phyloP scores from a whole-genome alignment of 495 filamentous ascomycete species.

The Annulohypoxylon moriforme region DNA sequence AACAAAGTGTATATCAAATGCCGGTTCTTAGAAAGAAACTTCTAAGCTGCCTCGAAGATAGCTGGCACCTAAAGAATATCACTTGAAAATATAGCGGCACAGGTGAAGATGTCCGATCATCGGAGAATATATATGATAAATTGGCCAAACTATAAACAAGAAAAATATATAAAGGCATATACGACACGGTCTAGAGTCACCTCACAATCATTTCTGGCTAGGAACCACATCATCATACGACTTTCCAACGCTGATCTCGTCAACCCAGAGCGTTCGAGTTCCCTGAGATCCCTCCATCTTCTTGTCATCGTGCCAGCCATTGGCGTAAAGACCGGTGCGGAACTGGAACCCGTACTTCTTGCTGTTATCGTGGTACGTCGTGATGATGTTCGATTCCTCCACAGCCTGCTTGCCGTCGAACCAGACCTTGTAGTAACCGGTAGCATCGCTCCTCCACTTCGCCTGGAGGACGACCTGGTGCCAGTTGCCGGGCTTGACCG shows the following conservation, averaged over 20 bases:
- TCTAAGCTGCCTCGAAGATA: neutral
- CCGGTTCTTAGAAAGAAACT: neutral
- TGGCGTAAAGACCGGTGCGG: constrained; percentile 64
- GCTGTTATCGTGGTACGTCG: constrained; percentile 56
- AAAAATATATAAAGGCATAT: neutral
- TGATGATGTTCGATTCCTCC: constrained; percentile 53
- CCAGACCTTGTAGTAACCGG: constrained; percentile 61
- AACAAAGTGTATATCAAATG: neutral
- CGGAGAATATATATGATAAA: no score
- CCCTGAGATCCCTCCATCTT: constrained; percentile 58
- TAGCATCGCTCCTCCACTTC: constrained; percentile 55
- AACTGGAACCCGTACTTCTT: constrained; percentile 58
- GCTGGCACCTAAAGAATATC: neutral
- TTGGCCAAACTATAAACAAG: constrained; percentile 3
- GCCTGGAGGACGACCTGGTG: constrained; percentile 60
- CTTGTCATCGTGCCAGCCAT: constrained; percentile 64
- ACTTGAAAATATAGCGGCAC: no score
- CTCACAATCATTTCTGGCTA: constrained; percentile 7
- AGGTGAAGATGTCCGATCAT: no score
- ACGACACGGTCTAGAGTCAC: neutral
- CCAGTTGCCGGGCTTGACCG: constrained; percentile 58
- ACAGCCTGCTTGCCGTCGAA: constrained; percentile 59
- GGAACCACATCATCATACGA: constrained; percentile 59
- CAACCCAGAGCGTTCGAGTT: constrained; percentile 62
- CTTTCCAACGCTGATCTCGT: constrained; percentile 60